Base-by-base conservation (phyloP, 2,329 filamentous ascomycete genomes). In the Zopfia rhizophila region DNA sequence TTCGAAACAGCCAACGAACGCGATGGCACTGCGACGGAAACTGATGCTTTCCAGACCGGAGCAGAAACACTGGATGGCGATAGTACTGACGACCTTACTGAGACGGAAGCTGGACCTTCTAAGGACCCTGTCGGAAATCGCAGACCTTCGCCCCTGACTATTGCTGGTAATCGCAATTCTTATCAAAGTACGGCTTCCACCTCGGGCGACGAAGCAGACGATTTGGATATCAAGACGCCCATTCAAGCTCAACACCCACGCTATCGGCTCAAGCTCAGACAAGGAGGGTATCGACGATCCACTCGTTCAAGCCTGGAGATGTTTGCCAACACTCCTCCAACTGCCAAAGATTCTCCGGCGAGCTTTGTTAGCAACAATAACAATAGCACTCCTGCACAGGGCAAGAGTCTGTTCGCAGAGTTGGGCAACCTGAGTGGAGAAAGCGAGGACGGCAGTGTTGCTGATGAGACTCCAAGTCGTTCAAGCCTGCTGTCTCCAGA, bases 11-110 rank as follows among this genome's bases (percentile, higher is more conserved):
- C 86, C 17, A 90, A 95, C 62, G 93, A 97, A 72, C 85, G 85
- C 19, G 82, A 82, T 21, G 72, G 64, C 43, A 81, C 77, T 6
- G 83, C 79, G 10, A 96, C 91, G 0, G 92, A 96, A 73, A 96
- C 91, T 8, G 93, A 97, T 58, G 91, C 91, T 53, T 97, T 97
- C 83, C 89, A 96, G 69, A 97, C 93, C 3, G 91, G 90, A n/a
- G 84, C 86, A 12, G 94, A 97, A 66, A 85, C 79, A 51, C 74
- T 86, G 53, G 79, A 78, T 41, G 80, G 80, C 60, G 89, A 90
- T 12, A 91, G 87, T 63, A 88, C 85, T 45, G 90, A 91, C 51
- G 88, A 91, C 56, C 78, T 89, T 35, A 96, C 91, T 1, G 93
- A 96, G 73, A 97, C 92, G 1, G 93, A 97, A 69, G 82, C 79